Evolutionary conservation across 257 asterid genomes (phyloP).

Genomic region (Buddleja alternifolia): DNA sequence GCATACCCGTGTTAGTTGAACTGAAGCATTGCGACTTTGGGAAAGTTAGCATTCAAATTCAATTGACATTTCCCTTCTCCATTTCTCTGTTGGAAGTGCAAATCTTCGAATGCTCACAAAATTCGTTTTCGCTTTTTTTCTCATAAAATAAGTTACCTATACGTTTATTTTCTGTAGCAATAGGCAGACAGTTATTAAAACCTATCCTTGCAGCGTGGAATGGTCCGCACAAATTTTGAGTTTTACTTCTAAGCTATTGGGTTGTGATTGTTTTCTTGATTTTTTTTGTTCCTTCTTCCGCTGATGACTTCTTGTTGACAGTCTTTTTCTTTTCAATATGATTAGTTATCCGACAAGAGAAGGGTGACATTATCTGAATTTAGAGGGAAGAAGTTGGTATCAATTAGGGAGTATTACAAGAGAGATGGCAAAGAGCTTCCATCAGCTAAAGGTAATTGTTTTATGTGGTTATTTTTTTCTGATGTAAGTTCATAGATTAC

Average conservation of each 20-base stretch:
- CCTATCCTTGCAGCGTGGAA: neutral
- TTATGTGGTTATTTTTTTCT: too few relatives aligned
- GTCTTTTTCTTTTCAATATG: neutral
- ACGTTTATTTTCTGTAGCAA: neutral
- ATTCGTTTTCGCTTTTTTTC: neutral
- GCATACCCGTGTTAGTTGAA: neutral
- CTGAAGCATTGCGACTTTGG: neutral
- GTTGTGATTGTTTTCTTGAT: neutral
- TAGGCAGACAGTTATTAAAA: neutral
- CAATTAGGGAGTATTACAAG: conserved; percentile 85
- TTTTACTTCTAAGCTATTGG: conserved; percentile 2
- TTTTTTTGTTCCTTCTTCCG: neutral
- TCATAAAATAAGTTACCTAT: neutral
- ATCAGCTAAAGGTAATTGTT: conserved; percentile 70
- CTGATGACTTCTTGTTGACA: neutral
- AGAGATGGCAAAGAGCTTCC: conserved; percentile 93
- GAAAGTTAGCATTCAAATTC: neutral
- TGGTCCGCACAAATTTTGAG: neutral
- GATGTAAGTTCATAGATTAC: neutral
- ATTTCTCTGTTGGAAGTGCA: neutral
- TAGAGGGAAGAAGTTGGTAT: conserved; percentile 81
- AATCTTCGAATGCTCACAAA: neutral
- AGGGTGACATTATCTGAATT: conserved; percentile 91
- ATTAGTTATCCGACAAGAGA: conserved; percentile 74
- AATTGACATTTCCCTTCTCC: neutral